phyloP scores from a whole-genome alignment of 176 grass and related monocot genomes.

The Rhynchospora tenuis region DNA sequence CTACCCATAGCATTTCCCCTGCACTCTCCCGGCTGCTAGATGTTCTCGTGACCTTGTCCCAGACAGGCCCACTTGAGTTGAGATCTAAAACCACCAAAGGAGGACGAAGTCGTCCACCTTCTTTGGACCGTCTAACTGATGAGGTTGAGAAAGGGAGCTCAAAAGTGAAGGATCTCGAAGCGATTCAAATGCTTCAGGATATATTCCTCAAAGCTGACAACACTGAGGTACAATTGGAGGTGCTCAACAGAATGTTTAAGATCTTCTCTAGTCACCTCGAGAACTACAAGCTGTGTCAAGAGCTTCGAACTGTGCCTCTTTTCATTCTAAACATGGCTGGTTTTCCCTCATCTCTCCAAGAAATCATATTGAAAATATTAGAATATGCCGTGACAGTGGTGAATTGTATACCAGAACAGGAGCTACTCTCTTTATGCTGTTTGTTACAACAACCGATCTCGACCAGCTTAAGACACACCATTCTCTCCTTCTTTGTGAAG shows the following conservation, averaged over 20 bases:
- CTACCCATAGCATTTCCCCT: conserved; percentile 62
- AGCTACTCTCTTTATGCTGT: conserved; percentile 94
- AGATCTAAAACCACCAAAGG: conserved; percentile 54
- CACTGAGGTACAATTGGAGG: conserved; percentile 92
- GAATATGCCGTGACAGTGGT: conserved; percentile 98
- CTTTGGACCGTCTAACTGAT: conserved; percentile 59
- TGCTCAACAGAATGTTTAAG: conserved; percentile 99
- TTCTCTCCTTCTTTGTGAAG: conserved; percentile 95
- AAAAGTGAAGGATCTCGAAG: conserved; percentile 99
- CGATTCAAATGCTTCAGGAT: conserved; percentile 98
- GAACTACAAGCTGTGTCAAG: conserved; percentile 95
- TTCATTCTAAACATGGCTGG: conserved; percentile 99
- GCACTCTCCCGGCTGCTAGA: conserved; percentile 89
- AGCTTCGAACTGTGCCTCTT: conserved; percentile 88
- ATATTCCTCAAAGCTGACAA: conserved; percentile 99
- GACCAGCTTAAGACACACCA: conserved; percentile 74
- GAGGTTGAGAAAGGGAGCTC: conserved; percentile 69
- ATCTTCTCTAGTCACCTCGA: conserved; percentile 99
- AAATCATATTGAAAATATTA: conserved; percentile 97
- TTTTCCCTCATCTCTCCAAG: conserved; percentile 92
- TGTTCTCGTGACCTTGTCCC: conserved; percentile 93
- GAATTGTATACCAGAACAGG: conserved; percentile 96
- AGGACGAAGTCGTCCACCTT: conserved; percentile 55
- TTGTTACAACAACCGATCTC: conserved; percentile 96
- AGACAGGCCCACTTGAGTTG: conserved; percentile 75